Percentiles rank a stretch among this genome's conserved stretches.
Evolutionary conservation across 495 filamentous ascomycete species (phyloP).

Genomic region (Aspergillus asperescens): DNA sequence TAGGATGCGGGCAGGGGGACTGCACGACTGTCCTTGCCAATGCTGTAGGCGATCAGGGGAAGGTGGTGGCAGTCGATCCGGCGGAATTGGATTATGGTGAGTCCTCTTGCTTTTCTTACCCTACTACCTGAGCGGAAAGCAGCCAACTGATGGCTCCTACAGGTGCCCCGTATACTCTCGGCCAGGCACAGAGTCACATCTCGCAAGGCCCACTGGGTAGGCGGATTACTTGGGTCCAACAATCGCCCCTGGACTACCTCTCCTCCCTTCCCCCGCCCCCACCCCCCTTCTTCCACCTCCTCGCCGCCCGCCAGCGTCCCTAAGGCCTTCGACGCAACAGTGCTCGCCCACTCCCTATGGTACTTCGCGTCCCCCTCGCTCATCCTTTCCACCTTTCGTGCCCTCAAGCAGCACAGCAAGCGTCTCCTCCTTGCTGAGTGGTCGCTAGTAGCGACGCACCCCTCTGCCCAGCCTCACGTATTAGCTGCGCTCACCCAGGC

Average conservation of each 20-base stretch:
- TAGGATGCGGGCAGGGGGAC: conserved; percentile 53
- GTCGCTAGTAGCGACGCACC: conserved; percentile 24
- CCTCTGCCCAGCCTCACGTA: conserved; percentile 24
- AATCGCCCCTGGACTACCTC: conserved; percentile 25
- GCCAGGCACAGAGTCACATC: conserved; percentile 35
- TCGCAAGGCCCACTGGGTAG: conserved; percentile 28
- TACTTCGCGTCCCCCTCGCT: conserved; percentile 37
- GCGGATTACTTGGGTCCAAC: conserved; percentile 37
- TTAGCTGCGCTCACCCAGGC: conserved; percentile 22
- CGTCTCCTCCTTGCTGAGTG: conserved; percentile 39
- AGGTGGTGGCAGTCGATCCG: conserved; percentile 47
- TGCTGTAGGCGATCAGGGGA: conserved; percentile 37
- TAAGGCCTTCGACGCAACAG: conserved; percentile 35
- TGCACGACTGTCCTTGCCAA: conserved; percentile 43
- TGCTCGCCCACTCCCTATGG: conserved; percentile 47
- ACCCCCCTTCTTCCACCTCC: conserved; percentile 4
- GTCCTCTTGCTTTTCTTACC: conserved; percentile 9
- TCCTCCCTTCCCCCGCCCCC: conserved; percentile 16
- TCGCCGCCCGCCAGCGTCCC: conserved; percentile 17
- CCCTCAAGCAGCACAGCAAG: conserved; percentile 27
- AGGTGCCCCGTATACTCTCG: conserved; percentile 32
- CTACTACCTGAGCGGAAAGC: conserved; percentile 6
- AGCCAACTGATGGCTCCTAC: conserved; percentile 11
- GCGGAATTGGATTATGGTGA: conserved; percentile 45
- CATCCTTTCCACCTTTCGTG: conserved; percentile 28